Evolutionary conservation across 148 eudicot genomes (phyloP).

Genomic region (Rhododendron henanense): DNA sequence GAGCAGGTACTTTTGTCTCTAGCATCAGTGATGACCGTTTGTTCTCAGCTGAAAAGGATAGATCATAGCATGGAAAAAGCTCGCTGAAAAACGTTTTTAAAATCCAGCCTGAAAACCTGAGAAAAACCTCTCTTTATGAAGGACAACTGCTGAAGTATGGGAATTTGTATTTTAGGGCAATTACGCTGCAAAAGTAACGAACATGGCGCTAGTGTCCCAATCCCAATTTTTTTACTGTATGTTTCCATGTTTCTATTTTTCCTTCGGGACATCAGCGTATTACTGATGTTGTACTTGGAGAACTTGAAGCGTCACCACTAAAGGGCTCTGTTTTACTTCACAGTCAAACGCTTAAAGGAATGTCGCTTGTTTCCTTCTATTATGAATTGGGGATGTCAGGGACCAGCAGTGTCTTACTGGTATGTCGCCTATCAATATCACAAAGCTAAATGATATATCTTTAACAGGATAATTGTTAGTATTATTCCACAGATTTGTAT

Average conservation of each 20-base stretch:
- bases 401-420: constrained; percentile 67
- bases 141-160: too few relatives aligned
- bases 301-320: background rate
- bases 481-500: background rate
- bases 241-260: background rate
- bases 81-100: too few relatives aligned
- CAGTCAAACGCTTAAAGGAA: constrained; percentile 60
- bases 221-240: background rate
- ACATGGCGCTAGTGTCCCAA: background rate
- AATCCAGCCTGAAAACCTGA: too few relatives aligned
- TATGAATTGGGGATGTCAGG: constrained; percentile 89
- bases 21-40: too few relatives aligned
- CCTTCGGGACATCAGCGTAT: background rate
- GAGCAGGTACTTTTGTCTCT: constrained; percentile 43
- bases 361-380: constrained; percentile 67
- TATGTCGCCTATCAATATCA: constrained; percentile 21
- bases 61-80: too few relatives aligned
- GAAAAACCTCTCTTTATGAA: too few relatives aligned
- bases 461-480: background rate
- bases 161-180: too few relatives aligned
- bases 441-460: background rate
- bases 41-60: too few relatives aligned
- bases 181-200: too few relatives aligned
- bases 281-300: background rate
- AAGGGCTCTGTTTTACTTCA: constrained; percentile 12